Percentiles rank a stretch among this genome's conserved stretches.
Evolutionary conservation across 345 rosid genomes (phyloP).

Genomic region (Angophora floribunda): DNA sequence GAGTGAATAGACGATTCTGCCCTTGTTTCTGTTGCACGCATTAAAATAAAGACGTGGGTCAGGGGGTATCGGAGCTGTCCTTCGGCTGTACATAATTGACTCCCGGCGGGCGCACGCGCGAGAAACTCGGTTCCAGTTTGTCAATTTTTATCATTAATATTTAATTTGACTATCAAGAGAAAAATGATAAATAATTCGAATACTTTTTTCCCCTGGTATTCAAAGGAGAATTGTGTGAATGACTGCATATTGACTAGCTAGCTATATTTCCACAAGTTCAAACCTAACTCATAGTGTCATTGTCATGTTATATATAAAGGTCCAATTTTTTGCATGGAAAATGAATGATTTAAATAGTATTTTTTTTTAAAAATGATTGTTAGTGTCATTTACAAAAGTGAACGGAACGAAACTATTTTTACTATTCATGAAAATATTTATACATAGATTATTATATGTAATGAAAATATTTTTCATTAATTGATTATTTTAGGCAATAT

Average conservation of each 20-base stretch:
- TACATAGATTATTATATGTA: no score
- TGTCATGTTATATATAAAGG: neutral
- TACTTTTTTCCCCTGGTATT: neutral
- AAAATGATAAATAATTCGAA: neutral
- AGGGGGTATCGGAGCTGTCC: neutral
- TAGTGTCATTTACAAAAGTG: no score
- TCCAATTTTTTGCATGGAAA: no score
- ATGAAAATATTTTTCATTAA: no score
- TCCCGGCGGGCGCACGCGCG: neutral
- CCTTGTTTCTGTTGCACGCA: neutral
- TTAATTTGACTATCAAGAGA: neutral
- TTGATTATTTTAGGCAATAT: neutral
- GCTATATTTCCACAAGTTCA: neutral
- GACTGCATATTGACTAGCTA: neutral
- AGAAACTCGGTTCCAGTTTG: neutral
- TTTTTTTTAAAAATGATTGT: no score
- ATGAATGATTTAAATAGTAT: no score
- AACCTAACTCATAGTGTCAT: neutral
- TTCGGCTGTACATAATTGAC: neutral
- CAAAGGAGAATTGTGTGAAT: neutral
- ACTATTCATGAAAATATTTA: no score
- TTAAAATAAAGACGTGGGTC: neutral
- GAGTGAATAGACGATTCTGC: neutral
- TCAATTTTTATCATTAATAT: neutral
- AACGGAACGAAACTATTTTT: no score